Percentiles rank a stretch among this genome's conserved stretches.
These are phyloP conservation scores for Corylus avellana DNA, from an alignment of 306 rosid species.

Conservation along the genomic window DNA sequence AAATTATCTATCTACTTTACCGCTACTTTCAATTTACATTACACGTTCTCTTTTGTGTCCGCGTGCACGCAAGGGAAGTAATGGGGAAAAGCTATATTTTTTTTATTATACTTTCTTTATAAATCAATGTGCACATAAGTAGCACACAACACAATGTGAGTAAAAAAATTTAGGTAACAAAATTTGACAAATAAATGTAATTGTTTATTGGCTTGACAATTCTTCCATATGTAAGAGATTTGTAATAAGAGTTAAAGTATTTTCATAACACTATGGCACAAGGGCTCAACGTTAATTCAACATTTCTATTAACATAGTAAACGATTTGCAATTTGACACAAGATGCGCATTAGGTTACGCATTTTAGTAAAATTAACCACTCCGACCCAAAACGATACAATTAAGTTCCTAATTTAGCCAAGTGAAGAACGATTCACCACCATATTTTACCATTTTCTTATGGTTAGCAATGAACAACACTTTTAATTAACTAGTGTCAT, in stretches of 20 bases:
- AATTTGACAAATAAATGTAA: too few species aligned
- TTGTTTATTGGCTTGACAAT: too few species aligned
- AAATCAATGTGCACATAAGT: too few species aligned
- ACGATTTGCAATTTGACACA: slow-evolving; percentile 25
- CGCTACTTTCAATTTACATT: not conserved
- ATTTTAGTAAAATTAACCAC: slow-evolving; percentile 10
- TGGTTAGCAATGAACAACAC: slow-evolving; percentile 38
- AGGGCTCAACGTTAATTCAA: not conserved
- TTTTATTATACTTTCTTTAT: too few species aligned
- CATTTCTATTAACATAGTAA: slow-evolving; percentile 11
- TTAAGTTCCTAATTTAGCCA: slow-evolving; percentile 36
- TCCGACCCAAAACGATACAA: slow-evolving; percentile 27
- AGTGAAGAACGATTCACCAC: slow-evolving; percentile 34
- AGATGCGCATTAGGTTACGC: slow-evolving; percentile 34
- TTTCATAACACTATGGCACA: not conserved
- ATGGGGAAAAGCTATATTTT: not conserved
- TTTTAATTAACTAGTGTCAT: not conserved
- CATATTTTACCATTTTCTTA: slow-evolving; percentile 16
- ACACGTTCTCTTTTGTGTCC: slow-evolving; percentile 6
- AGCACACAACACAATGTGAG: too few species aligned
- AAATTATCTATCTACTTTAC: slow-evolving; percentile 12
- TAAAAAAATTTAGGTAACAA: not conserved
- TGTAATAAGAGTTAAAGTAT: too few species aligned
- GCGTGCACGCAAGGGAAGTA: slow-evolving; percentile 46
- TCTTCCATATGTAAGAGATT: too few species aligned